Evolutionary conservation across 2,329 filamentous ascomycete species (phyloP).

Genomic region (Diaporthe vaccinii): DNA sequence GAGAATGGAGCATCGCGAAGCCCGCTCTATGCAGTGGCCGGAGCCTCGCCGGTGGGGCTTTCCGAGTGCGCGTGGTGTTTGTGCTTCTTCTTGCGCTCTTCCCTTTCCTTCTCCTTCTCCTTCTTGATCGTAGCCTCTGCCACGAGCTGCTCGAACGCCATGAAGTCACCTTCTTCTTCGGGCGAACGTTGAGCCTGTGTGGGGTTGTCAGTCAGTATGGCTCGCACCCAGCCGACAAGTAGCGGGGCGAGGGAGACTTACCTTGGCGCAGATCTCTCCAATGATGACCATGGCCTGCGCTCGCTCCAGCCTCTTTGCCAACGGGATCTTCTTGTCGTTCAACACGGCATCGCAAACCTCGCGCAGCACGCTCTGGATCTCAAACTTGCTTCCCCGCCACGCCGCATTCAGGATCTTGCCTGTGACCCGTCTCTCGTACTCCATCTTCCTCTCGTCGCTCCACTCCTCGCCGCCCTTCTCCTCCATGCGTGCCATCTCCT

Average conservation of each 20-base stretch:
- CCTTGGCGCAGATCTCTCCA: slow-evolving; percentile 90
- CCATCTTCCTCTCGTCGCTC: slow-evolving; percentile 96
- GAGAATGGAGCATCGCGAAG: too few relatives aligned
- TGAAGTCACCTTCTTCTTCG: slow-evolving; percentile 98
- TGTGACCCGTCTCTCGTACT: slow-evolving; percentile 95
- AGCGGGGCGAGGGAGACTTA: slow-evolving; percentile 56
- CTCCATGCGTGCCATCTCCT: slow-evolving; percentile 98
- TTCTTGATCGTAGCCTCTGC: slow-evolving; percentile 97
- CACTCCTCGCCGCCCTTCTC: slow-evolving; percentile 95
- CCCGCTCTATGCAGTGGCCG: slow-evolving; percentile 11
- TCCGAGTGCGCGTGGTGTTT: slow-evolving; percentile 31
- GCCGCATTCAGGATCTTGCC: slow-evolving; percentile 98
- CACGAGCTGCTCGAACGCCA: slow-evolving; percentile 98
- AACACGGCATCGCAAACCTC: slow-evolving; percentile 94
- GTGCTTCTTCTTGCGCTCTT: slow-evolving; percentile 59
- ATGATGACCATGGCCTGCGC: slow-evolving; percentile 91
- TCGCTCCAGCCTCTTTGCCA: slow-evolving; percentile 89
- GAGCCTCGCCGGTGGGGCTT: slow-evolving; percentile 27
- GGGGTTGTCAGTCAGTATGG: slow-evolving; percentile 41
- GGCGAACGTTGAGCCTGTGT: slow-evolving; percentile 85
- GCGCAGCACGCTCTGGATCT: slow-evolving; percentile 95
- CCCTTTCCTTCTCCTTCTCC: slow-evolving; percentile 80
- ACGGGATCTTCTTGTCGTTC: slow-evolving; percentile 81
- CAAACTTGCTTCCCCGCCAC: slow-evolving; percentile 96
- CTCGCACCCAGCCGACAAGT: neutral